phyloP scores from a whole-genome alignment of 208 protist species.

The Leishmania tarentolae region DNA sequence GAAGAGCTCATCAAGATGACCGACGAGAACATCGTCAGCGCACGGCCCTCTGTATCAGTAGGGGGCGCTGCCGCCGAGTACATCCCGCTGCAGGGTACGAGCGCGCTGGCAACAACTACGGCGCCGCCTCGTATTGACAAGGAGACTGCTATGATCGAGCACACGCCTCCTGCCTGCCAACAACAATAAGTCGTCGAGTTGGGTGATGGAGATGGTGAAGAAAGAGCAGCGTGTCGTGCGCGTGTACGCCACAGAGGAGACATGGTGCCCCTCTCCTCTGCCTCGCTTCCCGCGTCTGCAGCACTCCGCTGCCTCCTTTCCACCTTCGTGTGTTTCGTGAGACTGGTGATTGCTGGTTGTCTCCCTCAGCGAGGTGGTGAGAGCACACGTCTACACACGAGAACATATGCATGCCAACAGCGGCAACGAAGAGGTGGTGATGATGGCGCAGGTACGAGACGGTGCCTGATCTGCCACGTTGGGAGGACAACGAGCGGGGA shows the following conservation, averaged over 20 bases:
- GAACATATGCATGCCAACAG: neutral
- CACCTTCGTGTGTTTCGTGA: neutral
- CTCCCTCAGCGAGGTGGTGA: neutral
- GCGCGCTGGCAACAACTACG: neutral
- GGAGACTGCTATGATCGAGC: neutral
- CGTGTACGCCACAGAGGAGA: too few species aligned
- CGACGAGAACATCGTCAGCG: neutral
- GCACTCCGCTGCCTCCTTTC: neutral
- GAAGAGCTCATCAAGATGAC: conserved; percentile 19
- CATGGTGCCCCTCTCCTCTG: neutral
- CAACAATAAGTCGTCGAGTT: conserved; percentile 35
- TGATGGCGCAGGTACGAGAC: neutral
- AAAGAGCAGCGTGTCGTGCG: neutral
- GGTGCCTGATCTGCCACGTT: neutral
- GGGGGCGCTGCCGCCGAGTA: neutral
- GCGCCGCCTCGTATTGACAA: neutral
- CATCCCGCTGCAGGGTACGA: neutral
- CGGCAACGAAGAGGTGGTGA: neutral
- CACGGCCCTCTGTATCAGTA: neutral
- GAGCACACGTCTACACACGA: neutral
- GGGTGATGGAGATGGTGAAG: too few species aligned
- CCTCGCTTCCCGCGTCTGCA: neutral
- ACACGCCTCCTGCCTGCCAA: conserved; percentile 37
- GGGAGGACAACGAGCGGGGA: neutral
- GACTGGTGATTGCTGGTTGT: neutral